phyloP scores from a whole-genome alignment of 257 asterid genomes.

The Salvia splendens region DNA sequence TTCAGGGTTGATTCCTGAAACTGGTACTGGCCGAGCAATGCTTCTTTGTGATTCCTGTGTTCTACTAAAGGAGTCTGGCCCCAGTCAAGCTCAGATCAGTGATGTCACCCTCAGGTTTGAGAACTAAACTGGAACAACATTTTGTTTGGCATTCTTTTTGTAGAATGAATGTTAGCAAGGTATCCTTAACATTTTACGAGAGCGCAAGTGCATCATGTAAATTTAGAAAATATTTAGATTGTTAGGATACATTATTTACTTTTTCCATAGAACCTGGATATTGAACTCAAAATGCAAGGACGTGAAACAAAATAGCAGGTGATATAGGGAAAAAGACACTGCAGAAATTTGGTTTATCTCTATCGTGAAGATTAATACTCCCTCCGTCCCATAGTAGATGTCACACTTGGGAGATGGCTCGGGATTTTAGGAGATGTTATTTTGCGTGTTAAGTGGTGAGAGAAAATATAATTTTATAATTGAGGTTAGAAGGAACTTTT shows the following conservation, averaged over 20 bases:
- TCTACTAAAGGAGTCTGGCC: constrained; percentile 41
- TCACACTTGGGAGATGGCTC: too few species aligned
- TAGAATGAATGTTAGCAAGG: constrained; percentile 5
- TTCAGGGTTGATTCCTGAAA: constrained; percentile 56
- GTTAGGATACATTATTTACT: too few species aligned
- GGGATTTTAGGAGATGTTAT: too few species aligned
- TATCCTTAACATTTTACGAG: constrained; percentile 5
- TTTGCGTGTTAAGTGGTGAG: too few species aligned
- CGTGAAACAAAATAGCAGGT: not conserved
- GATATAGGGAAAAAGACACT: not conserved
- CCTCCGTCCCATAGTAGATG: too few species aligned
- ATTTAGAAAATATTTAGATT: constrained; percentile 1
- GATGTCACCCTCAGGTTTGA: constrained; percentile 50
- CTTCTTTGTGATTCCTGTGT: constrained; percentile 61
- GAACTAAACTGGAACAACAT: constrained; percentile 4
- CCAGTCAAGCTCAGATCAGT: constrained; percentile 38
- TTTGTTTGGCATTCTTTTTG: too few species aligned
- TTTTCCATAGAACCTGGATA: too few species aligned
- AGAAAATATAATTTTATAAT: too few species aligned
- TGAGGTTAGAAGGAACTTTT: too few species aligned
- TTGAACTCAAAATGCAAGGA: not conserved
- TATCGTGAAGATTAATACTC: constrained; percentile 16
- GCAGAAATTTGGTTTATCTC: constrained; percentile 1
- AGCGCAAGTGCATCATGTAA: not conserved
- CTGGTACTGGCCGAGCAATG: constrained; percentile 44